These are phyloP conservation scores for Eurotiales sp. DNA, from an alignment of 2,329 filamentous ascomycete species.

Conservation along the genomic window DNA sequence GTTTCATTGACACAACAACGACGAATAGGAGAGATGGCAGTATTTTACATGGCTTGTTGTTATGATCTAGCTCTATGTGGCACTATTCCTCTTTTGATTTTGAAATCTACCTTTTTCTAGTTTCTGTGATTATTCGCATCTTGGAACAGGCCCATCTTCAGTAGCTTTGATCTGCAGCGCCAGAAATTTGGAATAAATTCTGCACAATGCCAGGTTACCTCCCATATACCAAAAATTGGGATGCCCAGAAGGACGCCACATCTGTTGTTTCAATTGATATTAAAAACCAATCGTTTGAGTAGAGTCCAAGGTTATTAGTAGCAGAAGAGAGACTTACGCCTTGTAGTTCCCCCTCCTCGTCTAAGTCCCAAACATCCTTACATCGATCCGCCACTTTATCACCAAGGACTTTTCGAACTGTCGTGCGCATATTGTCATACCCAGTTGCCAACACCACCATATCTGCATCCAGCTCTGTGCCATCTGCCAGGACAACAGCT, in stretches of 20 bases:
- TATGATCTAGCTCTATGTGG: no score
- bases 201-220: constrained; percentile 60
- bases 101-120: no score
- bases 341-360: constrained; percentile 54
- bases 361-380: constrained; percentile 59
- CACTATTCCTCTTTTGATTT: no score
- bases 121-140: constrained; percentile 1
- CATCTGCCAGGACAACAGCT: constrained; percentile 52
- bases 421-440: constrained; percentile 66
- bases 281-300: no score
- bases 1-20: not conserved
- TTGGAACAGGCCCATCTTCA: constrained; percentile 34
- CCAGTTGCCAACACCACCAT: constrained; percentile 62
- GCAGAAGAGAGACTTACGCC: constrained; percentile 22
- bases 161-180: constrained; percentile 50
- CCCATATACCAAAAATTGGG: constrained; percentile 65
- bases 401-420: constrained; percentile 60
- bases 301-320: not conserved
- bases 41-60: no score
- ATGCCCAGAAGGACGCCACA: constrained; percentile 59
- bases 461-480: constrained; percentile 55
- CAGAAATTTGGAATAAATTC: constrained; percentile 56
- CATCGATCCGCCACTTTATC: constrained; percentile 57
- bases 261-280: constrained; percentile 10
- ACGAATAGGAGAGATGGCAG: not conserved